These are phyloP conservation scores for Pyrus pyrifolia DNA, from an alignment of 306 rosid species.

Conservation along the genomic window DNA sequence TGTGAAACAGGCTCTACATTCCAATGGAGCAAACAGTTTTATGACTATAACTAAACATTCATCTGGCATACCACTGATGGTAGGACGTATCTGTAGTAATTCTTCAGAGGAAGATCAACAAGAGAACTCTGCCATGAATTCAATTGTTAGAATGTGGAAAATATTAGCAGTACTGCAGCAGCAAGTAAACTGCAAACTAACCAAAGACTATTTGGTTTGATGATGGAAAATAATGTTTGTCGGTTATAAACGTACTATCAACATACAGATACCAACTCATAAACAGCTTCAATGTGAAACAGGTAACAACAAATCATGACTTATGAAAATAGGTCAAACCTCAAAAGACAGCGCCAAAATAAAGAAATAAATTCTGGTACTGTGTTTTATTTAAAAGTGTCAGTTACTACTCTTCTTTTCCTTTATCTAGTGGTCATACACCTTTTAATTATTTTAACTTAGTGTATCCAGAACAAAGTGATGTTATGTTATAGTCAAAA, in stretches of 20 bases:
- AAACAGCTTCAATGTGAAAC: neutral
- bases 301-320: neutral
- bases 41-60: neutral
- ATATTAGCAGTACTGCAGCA: neutral
- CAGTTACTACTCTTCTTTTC: neutral
- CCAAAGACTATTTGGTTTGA: neutral
- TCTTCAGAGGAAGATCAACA: constrained; percentile 96
- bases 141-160: neutral
- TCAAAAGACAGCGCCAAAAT: neutral
- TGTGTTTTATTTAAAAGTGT: too few relatives aligned
- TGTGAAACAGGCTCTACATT: constrained; percentile 15
- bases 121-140: constrained; percentile 83
- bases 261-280: neutral
- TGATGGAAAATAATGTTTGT: neutral
- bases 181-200: neutral
- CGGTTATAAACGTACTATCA: neutral
- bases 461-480: neutral
- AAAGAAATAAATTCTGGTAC: neutral
- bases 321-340: neutral
- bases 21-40: neutral
- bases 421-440: neutral
- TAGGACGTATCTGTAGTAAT: constrained; percentile 89
- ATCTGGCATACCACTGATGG: constrained; percentile 65
- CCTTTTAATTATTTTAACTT: neutral
- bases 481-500: neutral